Conservation (phyloP, 2,329 filamentous ascomycete species). For the Paraphoma chrysanthemicola region DNA sequence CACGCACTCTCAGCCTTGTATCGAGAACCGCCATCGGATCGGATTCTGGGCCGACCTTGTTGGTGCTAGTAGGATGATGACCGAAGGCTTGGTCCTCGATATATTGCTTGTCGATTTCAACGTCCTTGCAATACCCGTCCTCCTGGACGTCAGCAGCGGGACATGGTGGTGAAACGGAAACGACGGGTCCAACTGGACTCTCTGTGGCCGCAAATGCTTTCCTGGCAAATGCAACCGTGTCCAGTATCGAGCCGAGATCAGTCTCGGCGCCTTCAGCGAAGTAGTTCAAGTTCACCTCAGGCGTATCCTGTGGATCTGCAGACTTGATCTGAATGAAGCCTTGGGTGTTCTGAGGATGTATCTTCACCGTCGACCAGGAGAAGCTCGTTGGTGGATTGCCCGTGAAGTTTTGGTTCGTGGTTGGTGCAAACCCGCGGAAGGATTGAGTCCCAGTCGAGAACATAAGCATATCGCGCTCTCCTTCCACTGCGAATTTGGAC, state of each 20-base stretch:
- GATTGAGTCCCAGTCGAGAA: constrained; percentile 55
- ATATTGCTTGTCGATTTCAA: constrained; percentile 22
- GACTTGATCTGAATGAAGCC: constrained; percentile 67
- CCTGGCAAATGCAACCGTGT: constrained; percentile 63
- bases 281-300: constrained; percentile 56
- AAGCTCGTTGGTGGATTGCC: constrained; percentile 15
- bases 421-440: constrained; percentile 60
- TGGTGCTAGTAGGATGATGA: constrained; percentile 25
- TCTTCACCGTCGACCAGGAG: constrained; percentile 63
- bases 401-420: constrained; percentile 52
- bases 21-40: constrained; percentile 45
- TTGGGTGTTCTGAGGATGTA: constrained; percentile 64
- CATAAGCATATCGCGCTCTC: constrained; percentile 60
- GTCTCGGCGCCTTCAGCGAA: constrained; percentile 60
- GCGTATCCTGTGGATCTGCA: constrained; percentile 66
- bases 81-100: constrained; percentile 26
- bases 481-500: constrained; percentile 48
- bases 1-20: constrained; percentile 46
- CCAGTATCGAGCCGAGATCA: constrained; percentile 57
- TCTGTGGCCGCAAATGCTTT: constrained; percentile 62
- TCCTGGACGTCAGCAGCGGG: constrained; percentile 42
- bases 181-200: constrained; percentile 45
- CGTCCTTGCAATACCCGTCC: constrained; percentile 24
- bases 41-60: constrained; percentile 29
- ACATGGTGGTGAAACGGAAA: constrained; percentile 49